Base-by-base conservation (phyloP, 352 stramenopile species). In the Pythium scleroteichum region DNA sequence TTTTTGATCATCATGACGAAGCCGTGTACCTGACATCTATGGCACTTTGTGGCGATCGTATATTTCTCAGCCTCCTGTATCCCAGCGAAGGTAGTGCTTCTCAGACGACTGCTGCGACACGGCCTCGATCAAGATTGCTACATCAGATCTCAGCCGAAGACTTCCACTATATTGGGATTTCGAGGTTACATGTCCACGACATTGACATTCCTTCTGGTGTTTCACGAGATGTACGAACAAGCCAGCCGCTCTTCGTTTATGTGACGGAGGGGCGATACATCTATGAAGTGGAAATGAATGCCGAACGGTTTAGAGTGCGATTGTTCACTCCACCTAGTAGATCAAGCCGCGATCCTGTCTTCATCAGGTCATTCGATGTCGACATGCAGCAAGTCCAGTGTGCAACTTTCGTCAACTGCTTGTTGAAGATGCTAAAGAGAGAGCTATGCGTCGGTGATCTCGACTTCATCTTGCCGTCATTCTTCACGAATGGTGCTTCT, bases 21-120 rank as follows among this genome's bases (percentile, higher is more conserved):
- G 60, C 74, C 20, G 51, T 75, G 1, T 87, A 77, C 35, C 46
- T 68, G 19, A 87, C 80, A n/a, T 87, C 74, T 38, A 50, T 90
- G 24, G 53, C 83, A 4, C 66, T 71, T 32, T 85, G 71, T 22
- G 67, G 52, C 27, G 75, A 70, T 40, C 74, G 59, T 0, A 44
- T 90, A 19, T 87, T 78, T 41, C 45, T 90, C 19, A 84, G 68
- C 29, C 39, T 87, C 10, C 41, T 82, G 33, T 72, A 75, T 66
- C 66, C 59, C 12, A 53, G 10, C 59, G 49, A 27, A 42, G 64
- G 40, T 17, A 45, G 39, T 6, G 68, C 24, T 42, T 49, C 48
- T 9, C 59, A 55, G n/a, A 56, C 50, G 26, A 29, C 17, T 22
- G 48, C 60, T 47, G 45, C 24, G 52, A 22, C 24, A 19, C 22